Base-by-base conservation (phyloP, 78 protist species). In the Bigelowiella natans region DNA sequence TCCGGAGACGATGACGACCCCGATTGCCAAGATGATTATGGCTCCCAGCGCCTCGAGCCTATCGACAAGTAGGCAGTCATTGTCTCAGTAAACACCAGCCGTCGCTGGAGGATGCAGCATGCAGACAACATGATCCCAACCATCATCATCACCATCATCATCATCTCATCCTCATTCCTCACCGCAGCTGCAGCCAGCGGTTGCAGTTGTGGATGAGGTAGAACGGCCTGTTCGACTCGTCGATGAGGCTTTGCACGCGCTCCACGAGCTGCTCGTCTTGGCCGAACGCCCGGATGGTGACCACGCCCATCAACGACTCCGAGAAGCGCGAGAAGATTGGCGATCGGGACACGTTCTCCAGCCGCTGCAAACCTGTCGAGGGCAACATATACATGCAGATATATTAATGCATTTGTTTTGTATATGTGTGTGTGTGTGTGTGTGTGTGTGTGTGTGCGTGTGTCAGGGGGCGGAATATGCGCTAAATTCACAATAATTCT, bases 271-370 rank as follows among this genome's bases (percentile, higher is more conserved):
- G 7, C 29, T 0, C 31, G 63, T 3, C 11, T 2, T 38, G 83
- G 31, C 83, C 73, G 85, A 92, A 96, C 1, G 98, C 96, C 40
- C 98, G 94, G 86, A 98, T 95, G n/a, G 97, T 95, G 3, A 96
- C 29, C 36, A 95, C 92, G 83, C 99, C 99, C 38, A 88, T 86
- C 31, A 98, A 90, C 7, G 97, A 92, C 37, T 96, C 97, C 0
- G 94, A 36, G 94, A 97, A 96, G 85, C 86, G 87, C n/a, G 97
- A 38, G 84, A 89, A 95, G 86, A 97, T 38, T 2, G 99, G 99
- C 11, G 97, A 93, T 37, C 97, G 89, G 30, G 96, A 11, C n/a
- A 36, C n/a, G 38, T 64, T n/a, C n/a, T 88, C 84, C 39, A 91
- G 90, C 34, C 96, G 95, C 91, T 94, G n/a, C n/a, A n/a, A n/a